Percentiles rank a stretch among this genome's conserved stretches.
phyloP scores from a whole-genome alignment of 352 stramenopile species.

The Pythium vanterpoolii region DNA sequence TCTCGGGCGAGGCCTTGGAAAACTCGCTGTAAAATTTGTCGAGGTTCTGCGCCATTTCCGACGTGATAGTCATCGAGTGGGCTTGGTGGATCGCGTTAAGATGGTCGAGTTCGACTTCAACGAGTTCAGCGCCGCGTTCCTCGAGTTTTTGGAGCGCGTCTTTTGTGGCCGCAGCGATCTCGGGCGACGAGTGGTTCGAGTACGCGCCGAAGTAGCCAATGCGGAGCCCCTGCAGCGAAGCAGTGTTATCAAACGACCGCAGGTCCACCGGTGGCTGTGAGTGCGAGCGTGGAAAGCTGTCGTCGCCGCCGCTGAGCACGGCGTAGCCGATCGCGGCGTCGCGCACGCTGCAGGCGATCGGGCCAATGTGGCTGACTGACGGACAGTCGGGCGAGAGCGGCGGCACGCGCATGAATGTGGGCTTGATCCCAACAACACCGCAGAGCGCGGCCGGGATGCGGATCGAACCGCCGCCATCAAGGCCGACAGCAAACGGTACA shows the following conservation, averaged over 20 bases:
- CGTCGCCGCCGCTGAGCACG: slow-evolving; percentile 69
- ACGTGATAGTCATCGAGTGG: slow-evolving; percentile 79
- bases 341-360: slow-evolving; percentile 70
- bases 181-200: slow-evolving; percentile 64
- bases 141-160: slow-evolving; percentile 50
- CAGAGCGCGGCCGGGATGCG: slow-evolving; percentile 86
- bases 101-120: slow-evolving; percentile 76
- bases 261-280: slow-evolving; percentile 48
- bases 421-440: slow-evolving; percentile 87
- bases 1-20: slow-evolving; percentile 60
- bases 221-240: slow-evolving; percentile 55
- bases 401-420: slow-evolving; percentile 80
- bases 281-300: slow-evolving; percentile 39
- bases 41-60: slow-evolving; percentile 71
- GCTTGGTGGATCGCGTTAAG: slow-evolving; percentile 73
- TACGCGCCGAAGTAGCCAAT: slow-evolving; percentile 80
- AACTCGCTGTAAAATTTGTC: slow-evolving; percentile 66
- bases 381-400: slow-evolving; percentile 46
- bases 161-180: slow-evolving; percentile 45
- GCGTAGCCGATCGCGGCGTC: slow-evolving; percentile 84
- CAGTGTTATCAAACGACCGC: slow-evolving; percentile 51
- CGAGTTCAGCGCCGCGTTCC: slow-evolving; percentile 56
- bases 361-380: slow-evolving; percentile 74
- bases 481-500: slow-evolving; percentile 81
- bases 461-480: slow-evolving; percentile 89